Evolutionary conservation across 495 filamentous ascomycete species (phyloP).

Genomic region (Penicillium cosmopolitanum): DNA sequence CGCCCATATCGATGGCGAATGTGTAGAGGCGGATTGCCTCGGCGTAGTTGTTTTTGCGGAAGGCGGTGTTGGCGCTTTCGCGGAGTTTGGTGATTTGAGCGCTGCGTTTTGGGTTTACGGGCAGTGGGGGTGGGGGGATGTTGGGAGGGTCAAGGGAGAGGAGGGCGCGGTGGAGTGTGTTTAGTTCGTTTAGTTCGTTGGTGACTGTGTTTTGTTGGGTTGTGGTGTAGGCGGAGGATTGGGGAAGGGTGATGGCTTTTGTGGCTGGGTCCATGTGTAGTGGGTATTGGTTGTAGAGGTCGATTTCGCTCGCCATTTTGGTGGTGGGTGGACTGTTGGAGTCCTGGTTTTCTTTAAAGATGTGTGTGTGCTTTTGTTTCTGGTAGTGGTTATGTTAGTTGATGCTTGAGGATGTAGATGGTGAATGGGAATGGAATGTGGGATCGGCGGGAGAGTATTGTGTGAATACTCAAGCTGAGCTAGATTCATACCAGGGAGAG

Average conservation of each 20-base stretch:
- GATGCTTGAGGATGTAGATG: constrained; percentile 11
- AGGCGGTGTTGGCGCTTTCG: constrained; percentile 80
- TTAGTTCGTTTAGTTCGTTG: constrained; percentile 70
- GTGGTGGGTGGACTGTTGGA: constrained; percentile 18
- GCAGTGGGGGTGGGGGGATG: constrained; percentile 76
- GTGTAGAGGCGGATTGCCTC: constrained; percentile 83
- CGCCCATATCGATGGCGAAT: constrained; percentile 84
- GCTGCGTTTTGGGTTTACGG: constrained; percentile 82
- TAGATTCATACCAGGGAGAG: neutral
- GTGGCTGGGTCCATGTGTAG: constrained; percentile 75
- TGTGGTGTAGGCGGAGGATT: constrained; percentile 35
- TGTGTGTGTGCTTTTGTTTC: constrained; percentile 3
- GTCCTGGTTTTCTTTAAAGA: constrained; percentile 6
- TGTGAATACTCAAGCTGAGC: neutral
- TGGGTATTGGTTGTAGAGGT: constrained; percentile 83
- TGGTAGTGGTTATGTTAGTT: constrained; percentile 17
- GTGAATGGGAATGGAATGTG: neutral
- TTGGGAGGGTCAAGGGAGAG: constrained; percentile 55
- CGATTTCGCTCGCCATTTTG: constrained; percentile 48
- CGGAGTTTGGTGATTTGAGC: constrained; percentile 89
- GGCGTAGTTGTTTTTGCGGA: constrained; percentile 71
- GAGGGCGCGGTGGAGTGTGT: constrained; percentile 73
- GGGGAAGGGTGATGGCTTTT: constrained; percentile 72
- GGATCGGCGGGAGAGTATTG: neutral
- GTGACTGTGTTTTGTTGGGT: constrained; percentile 49